Evolutionary conservation across 768 basidiomycete genomes (phyloP).

Genomic region (Serendipita sp.): DNA sequence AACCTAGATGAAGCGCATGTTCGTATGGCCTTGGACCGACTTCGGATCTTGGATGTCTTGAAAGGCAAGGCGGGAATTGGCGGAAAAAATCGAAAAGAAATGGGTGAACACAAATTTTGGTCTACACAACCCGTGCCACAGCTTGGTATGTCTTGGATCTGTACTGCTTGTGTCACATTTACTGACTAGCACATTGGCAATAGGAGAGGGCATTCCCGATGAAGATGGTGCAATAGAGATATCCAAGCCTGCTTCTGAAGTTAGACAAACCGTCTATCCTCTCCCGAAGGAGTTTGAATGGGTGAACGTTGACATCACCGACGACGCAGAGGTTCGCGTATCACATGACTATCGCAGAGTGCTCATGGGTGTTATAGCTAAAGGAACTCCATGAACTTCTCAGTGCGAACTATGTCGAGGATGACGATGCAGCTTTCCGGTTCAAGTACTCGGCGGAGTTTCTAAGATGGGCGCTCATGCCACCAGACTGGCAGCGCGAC

Average conservation of each 20-base stretch:
- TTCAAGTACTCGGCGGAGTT: slow-evolving; percentile 95
- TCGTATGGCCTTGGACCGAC: slow-evolving; percentile 50
- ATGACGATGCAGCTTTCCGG: slow-evolving; percentile 88
- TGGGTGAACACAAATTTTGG: slow-evolving; percentile 97
- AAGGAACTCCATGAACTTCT: slow-evolving; percentile 87
- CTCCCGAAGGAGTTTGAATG: slow-evolving; percentile 90
- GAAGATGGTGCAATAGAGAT: slow-evolving; percentile 86
- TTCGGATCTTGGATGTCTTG: slow-evolving; percentile 73
- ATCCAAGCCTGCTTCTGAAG: slow-evolving; percentile 54
- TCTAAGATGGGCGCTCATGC: slow-evolving; percentile 84
- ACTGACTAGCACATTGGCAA: not conserved
- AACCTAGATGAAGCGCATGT: slow-evolving; percentile 51
- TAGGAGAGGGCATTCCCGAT: slow-evolving; percentile 46
- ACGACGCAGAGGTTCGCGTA: slow-evolving; percentile 48
- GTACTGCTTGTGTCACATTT: slow-evolving; percentile 6
- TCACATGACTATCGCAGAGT: not conserved
- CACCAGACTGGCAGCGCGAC: slow-evolving; percentile 82
- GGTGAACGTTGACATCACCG: slow-evolving; percentile 64
- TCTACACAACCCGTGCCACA: slow-evolving; percentile 95
- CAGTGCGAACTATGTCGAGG: slow-evolving; percentile 91
- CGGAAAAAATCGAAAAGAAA: slow-evolving; percentile 61
- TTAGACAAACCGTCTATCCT: slow-evolving; percentile 76
- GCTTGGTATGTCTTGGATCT: slow-evolving; percentile 31
- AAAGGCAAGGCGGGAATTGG: slow-evolving; percentile 68
- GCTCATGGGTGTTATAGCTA: slow-evolving; percentile 31